Base-by-base conservation (phyloP, 805 yeast species). In the Blastobotrys attinorum region DNA sequence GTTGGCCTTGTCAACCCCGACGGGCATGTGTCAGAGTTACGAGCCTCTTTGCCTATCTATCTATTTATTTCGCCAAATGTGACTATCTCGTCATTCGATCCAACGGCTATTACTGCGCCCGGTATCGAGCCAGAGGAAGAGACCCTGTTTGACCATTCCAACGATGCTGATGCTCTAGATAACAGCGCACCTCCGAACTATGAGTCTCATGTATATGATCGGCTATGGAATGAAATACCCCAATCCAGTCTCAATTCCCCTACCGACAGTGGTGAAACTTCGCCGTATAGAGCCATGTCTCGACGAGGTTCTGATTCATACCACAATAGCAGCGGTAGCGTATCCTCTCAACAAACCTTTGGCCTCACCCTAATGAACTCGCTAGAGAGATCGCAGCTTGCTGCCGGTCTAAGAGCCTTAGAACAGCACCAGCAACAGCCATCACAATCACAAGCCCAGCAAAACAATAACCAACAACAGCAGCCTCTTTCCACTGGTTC, bases 1-100 rank as follows among this genome's bases (percentile, higher is more conserved):
- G 77, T 92, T 46, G 82, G 86, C 1, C 70, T 92, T 50, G 63
- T 77, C 33, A 90, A 92, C 58, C 83, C 94, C 0, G 97, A 88
- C 61, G 96, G 96, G 2, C 97, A 90, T 58, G 79, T 82, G 2
- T 86, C 96, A 0, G 97, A 89, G 61, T 69, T 90, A 40, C 71
- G 97, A 25, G 97, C 97, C 0, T 82, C 96, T 0, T 67, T 90
- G 49, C 97, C 97, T 0, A 70, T 90, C 3, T 75, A 72, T 22
- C 61, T 86, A 27, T 85, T 82, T 61, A 81, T 87, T 21, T 75
- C 82, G 3, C 97, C 97, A 4, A 83, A 84, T 60, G 83, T 92
- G 3, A 75, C 90, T 0, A 70, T 90, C 15, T 68, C 76, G 15
- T 80, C 82, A 2, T 34, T 67, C 61, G 48, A 53, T 42, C 53